Conservation (phyloP, 2,329 filamentous ascomycete genomes). For the Xylaria sp. region DNA sequence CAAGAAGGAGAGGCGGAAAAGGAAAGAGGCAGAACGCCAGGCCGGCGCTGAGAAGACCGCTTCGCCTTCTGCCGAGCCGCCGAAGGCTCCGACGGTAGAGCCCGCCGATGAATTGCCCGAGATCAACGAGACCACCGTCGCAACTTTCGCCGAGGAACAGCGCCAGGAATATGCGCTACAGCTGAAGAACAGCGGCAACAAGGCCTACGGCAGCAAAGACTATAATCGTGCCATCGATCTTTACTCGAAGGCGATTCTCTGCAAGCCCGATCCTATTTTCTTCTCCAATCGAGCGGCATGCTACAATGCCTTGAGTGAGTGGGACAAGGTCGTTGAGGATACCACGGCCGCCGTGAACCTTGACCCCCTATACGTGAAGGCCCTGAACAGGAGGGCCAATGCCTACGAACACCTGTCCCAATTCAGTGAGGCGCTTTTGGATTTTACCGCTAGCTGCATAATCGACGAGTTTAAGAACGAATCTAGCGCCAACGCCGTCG, state of each 20-base stretch:
- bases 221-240: constrained; percentile 93
- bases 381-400: constrained; percentile 92
- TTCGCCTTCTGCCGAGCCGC: constrained; percentile 41
- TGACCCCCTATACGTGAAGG: constrained; percentile 96
- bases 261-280: constrained; percentile 96
- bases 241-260: constrained; percentile 93
- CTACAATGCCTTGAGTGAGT: constrained; percentile 89
- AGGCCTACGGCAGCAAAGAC: constrained; percentile 91
- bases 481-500: constrained; percentile 82
- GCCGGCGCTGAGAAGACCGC: constrained; percentile 47
- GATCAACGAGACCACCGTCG: constrained; percentile 60
- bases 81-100: constrained; percentile 58
- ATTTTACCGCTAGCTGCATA: constrained; percentile 98
- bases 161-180: constrained; percentile 86
- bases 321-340: constrained; percentile 96
- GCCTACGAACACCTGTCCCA: constrained; percentile 92
- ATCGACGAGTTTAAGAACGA: constrained; percentile 97
- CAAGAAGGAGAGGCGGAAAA: constrained; percentile 89
- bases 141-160: constrained; percentile 60
- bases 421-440: constrained; percentile 91
- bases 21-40: constrained; percentile 75
- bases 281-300: constrained; percentile 98
- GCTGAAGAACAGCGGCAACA: constrained; percentile 94
- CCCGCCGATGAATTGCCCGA: constrained; percentile 71
- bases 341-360: constrained; percentile 93